Conservation (phyloP, 1,284 basidiomycete species). For the Leccinum griseonigrum region DNA sequence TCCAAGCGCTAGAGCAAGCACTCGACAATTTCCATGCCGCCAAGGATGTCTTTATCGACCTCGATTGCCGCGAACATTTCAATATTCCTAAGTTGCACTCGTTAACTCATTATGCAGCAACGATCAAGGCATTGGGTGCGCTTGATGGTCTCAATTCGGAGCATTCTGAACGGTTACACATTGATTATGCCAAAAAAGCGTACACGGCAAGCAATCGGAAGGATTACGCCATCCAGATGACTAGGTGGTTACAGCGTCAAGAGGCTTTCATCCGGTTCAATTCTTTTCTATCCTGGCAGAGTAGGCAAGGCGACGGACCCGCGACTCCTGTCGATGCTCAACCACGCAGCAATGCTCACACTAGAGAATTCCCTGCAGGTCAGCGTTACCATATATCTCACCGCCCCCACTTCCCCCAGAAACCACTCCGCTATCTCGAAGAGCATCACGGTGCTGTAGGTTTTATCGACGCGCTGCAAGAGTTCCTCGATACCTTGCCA, state of each 20-base stretch:
- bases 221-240: constrained; percentile 13
- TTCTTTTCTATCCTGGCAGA: background rate
- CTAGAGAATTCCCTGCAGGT: background rate
- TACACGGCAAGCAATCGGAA: constrained; percentile 10
- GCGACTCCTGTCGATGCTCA: background rate
- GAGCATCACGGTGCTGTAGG: background rate
- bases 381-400: background rate
- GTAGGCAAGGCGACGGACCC: background rate
- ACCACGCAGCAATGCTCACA: background rate
- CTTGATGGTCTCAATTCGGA: constrained; percentile 17
- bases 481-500: background rate
- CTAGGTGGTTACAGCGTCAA: constrained; percentile 5
- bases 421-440: background rate
- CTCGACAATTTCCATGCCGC: background rate
- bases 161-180: constrained; percentile 16
- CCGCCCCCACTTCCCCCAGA: background rate
- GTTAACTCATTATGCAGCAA: constrained; percentile 10
- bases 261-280: constrained; percentile 7
- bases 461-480: background rate
- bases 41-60: background rate
- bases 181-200: constrained; percentile 19
- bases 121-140: constrained; percentile 6
- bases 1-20: background rate
- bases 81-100: constrained; percentile 10
- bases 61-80: background rate